Evolutionary conservation across 2,329 filamentous ascomycete genomes (phyloP).

Genomic region (Epichloe gansuensis): DNA sequence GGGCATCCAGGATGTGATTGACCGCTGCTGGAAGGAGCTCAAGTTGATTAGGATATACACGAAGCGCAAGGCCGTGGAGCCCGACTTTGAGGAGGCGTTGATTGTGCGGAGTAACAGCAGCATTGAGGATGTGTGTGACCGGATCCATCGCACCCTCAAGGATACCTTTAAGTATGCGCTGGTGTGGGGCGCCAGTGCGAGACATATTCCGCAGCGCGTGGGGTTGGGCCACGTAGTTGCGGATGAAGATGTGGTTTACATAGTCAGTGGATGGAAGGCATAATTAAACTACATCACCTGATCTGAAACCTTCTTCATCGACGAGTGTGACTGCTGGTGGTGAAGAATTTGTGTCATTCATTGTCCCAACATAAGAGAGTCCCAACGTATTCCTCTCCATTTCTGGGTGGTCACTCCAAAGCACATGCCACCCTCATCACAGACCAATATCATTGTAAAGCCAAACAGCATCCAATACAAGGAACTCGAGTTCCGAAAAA

Average conservation of each 20-base stretch:
- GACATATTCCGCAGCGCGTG: conserved; percentile 87
- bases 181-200: conserved; percentile 93
- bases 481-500: not conserved
- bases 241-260: conserved; percentile 57
- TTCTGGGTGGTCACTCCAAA: not conserved
- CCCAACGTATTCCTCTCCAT: not conserved
- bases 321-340: not conserved
- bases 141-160: conserved; percentile 86
- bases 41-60: conserved; percentile 87
- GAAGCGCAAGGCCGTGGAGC: conserved; percentile 85
- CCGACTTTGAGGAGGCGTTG: conserved; percentile 78
- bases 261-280: conserved; percentile 51
- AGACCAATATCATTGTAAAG: not conserved
- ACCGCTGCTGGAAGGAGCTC: conserved; percentile 89
- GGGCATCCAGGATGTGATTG: conserved; percentile 84
- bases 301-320: not conserved
- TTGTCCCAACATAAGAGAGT: not conserved
- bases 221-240: conserved; percentile 70
- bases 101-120: conserved; percentile 82
- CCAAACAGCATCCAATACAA: not conserved
- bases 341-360: not conserved
- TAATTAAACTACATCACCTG: conserved; percentile 18
- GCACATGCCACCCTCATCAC: not conserved
- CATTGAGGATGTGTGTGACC: conserved; percentile 94
- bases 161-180: conserved; percentile 98